These are phyloP conservation scores for Diaporthe amygdali DNA, from an alignment of 2,329 filamentous ascomycete genomes.

Conservation along the genomic window DNA sequence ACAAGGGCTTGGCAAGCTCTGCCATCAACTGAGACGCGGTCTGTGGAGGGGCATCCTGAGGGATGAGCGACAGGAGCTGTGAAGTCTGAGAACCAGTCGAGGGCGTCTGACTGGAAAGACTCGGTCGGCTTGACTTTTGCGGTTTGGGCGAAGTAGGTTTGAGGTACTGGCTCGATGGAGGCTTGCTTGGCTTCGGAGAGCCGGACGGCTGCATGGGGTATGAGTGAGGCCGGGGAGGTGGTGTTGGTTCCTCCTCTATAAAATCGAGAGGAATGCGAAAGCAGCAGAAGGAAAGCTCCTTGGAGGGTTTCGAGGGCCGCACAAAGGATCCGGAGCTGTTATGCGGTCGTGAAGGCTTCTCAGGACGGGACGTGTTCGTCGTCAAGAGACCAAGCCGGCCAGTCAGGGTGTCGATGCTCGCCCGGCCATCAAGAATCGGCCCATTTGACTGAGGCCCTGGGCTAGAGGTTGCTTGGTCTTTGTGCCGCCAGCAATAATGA, in stretches of 20 bases:
- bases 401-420: constrained; percentile 86
- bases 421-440: constrained; percentile 67
- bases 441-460: constrained; percentile 50
- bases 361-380: constrained; percentile 50
- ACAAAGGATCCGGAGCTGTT: constrained; percentile 5
- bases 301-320: constrained; percentile 34
- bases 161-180: constrained; percentile 34
- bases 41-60: constrained; percentile 67
- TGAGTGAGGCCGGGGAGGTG: constrained; percentile 50
- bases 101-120: constrained; percentile 28
- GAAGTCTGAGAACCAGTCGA: constrained; percentile 41
- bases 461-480: constrained; percentile 74
- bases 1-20: constrained; percentile 79
- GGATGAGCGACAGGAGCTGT: constrained; percentile 71
- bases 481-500: constrained; percentile 96
- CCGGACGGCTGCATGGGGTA: constrained; percentile 46
- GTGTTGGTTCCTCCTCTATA: constrained; percentile 42
- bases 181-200: constrained; percentile 29
- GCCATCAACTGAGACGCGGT: constrained; percentile 73
- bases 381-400: constrained; percentile 79
- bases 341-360: constrained; percentile 28
- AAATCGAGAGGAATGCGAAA: constrained; percentile 50
- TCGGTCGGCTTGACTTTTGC: constrained; percentile 30
- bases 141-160: constrained; percentile 32
- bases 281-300: constrained; percentile 51